Percentiles rank a stretch among this genome's conserved stretches.
Conservation (phyloP, 306 rosid species). For the Spatholobus suberectus region DNA sequence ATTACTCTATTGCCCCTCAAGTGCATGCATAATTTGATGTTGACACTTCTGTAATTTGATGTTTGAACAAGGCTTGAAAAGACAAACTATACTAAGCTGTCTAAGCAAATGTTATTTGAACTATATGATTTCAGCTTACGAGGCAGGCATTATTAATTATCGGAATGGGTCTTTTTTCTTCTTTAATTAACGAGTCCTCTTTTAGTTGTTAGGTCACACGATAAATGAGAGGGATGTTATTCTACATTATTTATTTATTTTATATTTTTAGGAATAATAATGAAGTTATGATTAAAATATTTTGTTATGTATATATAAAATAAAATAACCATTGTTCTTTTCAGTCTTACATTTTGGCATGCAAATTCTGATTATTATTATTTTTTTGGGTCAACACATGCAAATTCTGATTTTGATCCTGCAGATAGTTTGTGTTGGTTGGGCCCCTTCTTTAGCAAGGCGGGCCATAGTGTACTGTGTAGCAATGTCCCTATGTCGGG, state of each 20-base stretch:
- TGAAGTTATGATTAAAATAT: background rate
- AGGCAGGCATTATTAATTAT: background rate
- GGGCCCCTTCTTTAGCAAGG: background rate
- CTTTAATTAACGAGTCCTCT: background rate
- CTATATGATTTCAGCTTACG: background rate
- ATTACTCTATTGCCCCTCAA: constrained; percentile 12
- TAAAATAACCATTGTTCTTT: background rate
- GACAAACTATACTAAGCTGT: background rate
- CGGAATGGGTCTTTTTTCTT: background rate
- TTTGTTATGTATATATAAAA: background rate
- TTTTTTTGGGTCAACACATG: no score
- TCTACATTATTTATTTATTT: background rate
- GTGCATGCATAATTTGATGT: constrained; percentile 5
- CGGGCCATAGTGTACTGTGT: background rate
- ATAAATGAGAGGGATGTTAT: background rate
- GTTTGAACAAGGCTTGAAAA: constrained; percentile 9
- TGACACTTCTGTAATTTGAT: background rate
- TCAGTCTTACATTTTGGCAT: background rate
- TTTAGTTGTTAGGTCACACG: background rate
- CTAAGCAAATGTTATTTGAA: background rate
- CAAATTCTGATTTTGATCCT: background rate
- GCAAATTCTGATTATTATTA: background rate
- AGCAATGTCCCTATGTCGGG: background rate
- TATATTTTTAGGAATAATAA: background rate
- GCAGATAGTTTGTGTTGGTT: constrained; percentile 17